A percentile compares a stretch with the other conserved stretches of the same genome.
phyloP scores from a whole-genome alignment of 495 filamentous ascomycete species.

The Beverwykella pulmonaria region DNA sequence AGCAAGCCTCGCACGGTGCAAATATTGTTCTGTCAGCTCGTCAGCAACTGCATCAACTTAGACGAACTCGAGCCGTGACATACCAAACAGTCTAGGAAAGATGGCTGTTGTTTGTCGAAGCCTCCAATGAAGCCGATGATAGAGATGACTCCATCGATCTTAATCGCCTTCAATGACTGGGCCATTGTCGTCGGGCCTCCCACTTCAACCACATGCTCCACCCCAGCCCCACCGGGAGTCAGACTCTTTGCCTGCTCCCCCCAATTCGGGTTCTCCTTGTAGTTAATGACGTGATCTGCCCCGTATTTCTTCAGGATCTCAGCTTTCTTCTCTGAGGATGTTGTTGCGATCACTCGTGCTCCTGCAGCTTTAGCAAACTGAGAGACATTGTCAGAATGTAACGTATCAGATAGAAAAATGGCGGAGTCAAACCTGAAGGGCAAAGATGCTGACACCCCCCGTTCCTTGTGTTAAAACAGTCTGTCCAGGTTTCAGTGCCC shows the following conservation, averaged over 20 bases:
- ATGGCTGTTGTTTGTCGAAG: slow-evolving; percentile 42
- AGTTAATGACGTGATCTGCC: slow-evolving; percentile 63
- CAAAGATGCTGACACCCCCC: slow-evolving; percentile 80
- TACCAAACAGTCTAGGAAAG: slow-evolving; percentile 44
- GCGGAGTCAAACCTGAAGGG: slow-evolving; percentile 61
- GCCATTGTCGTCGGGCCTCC: slow-evolving; percentile 49
- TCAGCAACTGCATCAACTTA: not conserved
- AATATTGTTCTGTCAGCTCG: slow-evolving; percentile 30
- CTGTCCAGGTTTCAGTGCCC: slow-evolving; percentile 66
- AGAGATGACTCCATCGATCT: slow-evolving; percentile 50
- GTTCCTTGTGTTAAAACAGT: slow-evolving; percentile 78
- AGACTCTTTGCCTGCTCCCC: slow-evolving; percentile 51
- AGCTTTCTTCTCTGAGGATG: slow-evolving; percentile 58
- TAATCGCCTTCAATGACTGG: slow-evolving; percentile 46
- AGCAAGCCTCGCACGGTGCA: slow-evolving; percentile 47
- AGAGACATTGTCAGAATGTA: not conserved
- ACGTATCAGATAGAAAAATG: not conserved
- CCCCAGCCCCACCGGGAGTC: slow-evolving; percentile 51
- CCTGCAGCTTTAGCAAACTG: slow-evolving; percentile 84
- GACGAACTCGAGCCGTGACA: not conserved
- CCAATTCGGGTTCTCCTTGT: slow-evolving; percentile 51
- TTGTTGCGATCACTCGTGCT: slow-evolving; percentile 79
- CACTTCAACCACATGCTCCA: slow-evolving; percentile 63
- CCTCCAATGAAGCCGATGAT: slow-evolving; percentile 51
- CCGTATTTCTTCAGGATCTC: slow-evolving; percentile 91